A percentile compares a stretch with the other conserved stretches of the same genome.
phyloP scores from a whole-genome alignment of 495 filamentous ascomycete genomes.

The Penicilliopsis zonata region DNA sequence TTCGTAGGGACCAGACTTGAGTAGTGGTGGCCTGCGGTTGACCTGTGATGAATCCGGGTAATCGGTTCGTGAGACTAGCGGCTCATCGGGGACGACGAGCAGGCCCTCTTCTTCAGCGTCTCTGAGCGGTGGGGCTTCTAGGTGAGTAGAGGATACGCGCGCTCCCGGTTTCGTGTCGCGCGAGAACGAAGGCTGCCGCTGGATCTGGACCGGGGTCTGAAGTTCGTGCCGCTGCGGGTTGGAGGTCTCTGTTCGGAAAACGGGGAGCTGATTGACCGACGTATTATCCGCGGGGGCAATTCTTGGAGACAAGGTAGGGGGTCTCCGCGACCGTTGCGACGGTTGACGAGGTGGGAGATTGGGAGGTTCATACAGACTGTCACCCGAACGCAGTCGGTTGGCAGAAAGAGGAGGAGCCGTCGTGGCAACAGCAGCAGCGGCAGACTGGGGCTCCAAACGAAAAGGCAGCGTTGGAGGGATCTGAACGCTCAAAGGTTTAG shows the following conservation, averaged over 20 bases:
- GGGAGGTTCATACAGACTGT: constrained; percentile 41
- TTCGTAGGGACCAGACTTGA: constrained; percentile 54
- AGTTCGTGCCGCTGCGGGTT: background rate
- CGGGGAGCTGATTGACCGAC: constrained; percentile 7
- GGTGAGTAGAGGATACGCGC: constrained; percentile 10
- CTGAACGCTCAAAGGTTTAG: constrained; percentile 23
- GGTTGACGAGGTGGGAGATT: constrained; percentile 44
- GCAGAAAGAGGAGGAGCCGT: constrained; percentile 18
- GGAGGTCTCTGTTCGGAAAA: constrained; percentile 9
- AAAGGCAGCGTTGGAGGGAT: constrained; percentile 16
- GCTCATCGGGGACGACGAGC: constrained; percentile 15
- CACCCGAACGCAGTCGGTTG: constrained; percentile 11
- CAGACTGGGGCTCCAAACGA: constrained; percentile 10
- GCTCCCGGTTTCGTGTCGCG: constrained; percentile 14
- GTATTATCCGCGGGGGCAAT: constrained; percentile 4
- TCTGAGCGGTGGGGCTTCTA: background rate
- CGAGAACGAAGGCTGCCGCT: constrained; percentile 20
- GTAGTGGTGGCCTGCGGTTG: constrained; percentile 70
- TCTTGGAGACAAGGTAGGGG: constrained; percentile 16
- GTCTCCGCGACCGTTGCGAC: constrained; percentile 11
- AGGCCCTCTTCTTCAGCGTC: constrained; percentile 14
- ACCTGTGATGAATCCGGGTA: constrained; percentile 79
- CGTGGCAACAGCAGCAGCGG: no score
- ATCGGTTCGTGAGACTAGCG: constrained; percentile 29
- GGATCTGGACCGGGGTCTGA: constrained; percentile 4